Percentiles rank a stretch among this genome's conserved stretches.
Evolutionary conservation across 768 basidiomycete genomes (phyloP).

Genomic region (Psilocybe cubensis): DNA sequence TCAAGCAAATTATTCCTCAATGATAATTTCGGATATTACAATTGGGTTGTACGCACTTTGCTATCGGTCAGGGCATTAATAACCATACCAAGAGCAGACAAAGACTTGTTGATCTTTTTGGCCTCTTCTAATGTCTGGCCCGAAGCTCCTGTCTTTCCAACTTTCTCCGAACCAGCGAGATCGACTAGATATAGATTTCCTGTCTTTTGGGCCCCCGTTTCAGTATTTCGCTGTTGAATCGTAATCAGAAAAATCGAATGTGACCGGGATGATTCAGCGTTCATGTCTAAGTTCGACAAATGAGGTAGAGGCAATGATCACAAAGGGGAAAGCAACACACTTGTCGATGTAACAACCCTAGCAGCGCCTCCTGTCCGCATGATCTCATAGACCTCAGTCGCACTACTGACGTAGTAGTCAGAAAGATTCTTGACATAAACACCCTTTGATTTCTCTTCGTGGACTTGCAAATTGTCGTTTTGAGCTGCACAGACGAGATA

Average conservation of each 20-base stretch:
- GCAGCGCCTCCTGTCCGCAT: slow-evolving; percentile 96
- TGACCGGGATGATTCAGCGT: slow-evolving; percentile 97
- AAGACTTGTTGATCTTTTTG: slow-evolving; percentile 99
- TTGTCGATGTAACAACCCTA: slow-evolving; percentile 91
- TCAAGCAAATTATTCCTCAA: slow-evolving; percentile 3
- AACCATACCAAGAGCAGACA: slow-evolving; percentile 98
- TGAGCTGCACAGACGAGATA: slow-evolving; percentile 57
- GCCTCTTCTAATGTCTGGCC: slow-evolving; percentile 99
- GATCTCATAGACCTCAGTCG: slow-evolving; percentile 96
- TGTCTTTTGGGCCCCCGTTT: slow-evolving; percentile 93
- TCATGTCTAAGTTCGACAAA: slow-evolving; percentile 79
- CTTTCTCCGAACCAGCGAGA: slow-evolving; percentile 98
- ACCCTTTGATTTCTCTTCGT: slow-evolving; percentile 96
- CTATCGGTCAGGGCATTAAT: slow-evolving; percentile 97
- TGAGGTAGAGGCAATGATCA: slow-evolving; percentile 5
- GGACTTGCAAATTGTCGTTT: slow-evolving; percentile 97
- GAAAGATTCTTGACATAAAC: slow-evolving; percentile 98
- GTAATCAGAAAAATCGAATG: slow-evolving; percentile 99
- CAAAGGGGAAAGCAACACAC: slow-evolving; percentile 48
- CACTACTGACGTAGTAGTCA: slow-evolving; percentile 97
- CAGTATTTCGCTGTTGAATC: slow-evolving; percentile 95
- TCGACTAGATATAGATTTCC: slow-evolving; percentile 98
- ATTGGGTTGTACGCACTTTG: slow-evolving; percentile 57
- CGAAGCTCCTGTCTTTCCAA: slow-evolving; percentile 98
- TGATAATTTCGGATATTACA: neutral